Base-by-base conservation (phyloP, 352 stramenopile genomes). In the Phytopythium montanum region DNA sequence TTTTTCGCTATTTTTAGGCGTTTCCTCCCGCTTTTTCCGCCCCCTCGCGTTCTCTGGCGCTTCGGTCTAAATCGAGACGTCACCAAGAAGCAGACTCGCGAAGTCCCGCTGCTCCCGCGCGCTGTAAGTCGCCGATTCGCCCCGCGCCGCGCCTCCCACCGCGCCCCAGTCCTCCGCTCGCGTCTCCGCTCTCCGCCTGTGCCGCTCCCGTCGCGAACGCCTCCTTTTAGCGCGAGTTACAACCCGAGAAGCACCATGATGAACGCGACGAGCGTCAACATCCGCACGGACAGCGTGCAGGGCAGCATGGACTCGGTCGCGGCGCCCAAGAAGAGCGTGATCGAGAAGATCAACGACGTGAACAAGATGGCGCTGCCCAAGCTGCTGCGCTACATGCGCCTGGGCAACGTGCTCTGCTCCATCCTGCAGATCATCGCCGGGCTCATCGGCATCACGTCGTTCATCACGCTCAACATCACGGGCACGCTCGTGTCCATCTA, bases 361-460 rank as follows among this genome's bases (percentile, higher is more conserved):
- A 95, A 95, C 76, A 92, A 91, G 65, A 95, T 95, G 81, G 85
- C 93, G 60, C 73, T 93, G n/a, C 85, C 85, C 31, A 95, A 93
- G 72, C 70, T 95, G 28, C 70, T 95, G 52, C 81, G 85, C 60
- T 90, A 91, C 72, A 95, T 95, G 85, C 85, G 85, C 16, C 56
- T 95, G 46, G 72, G 81, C 59, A 95, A 95, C 66, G 85, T 95
- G 52, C 64, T 73, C n/a, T 93, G 83, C 64, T 90, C 85, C 10
- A 77, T 92, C 54, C 61, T 95, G 41, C 83, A 93, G 73, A 82
- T 93, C 66, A 82, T 95, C 59, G 83, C 85, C 1, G 85, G 85
- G 13, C 64, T 93, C 61, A 79, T 88, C 59, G 85, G 85, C 58
- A 82, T 95, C 69, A 91, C 79, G 46, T 89, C 75, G 52, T 93